phyloP scores from a whole-genome alignment of 2,329 filamentous ascomycete genomes.

The Hysterium pulicare region DNA sequence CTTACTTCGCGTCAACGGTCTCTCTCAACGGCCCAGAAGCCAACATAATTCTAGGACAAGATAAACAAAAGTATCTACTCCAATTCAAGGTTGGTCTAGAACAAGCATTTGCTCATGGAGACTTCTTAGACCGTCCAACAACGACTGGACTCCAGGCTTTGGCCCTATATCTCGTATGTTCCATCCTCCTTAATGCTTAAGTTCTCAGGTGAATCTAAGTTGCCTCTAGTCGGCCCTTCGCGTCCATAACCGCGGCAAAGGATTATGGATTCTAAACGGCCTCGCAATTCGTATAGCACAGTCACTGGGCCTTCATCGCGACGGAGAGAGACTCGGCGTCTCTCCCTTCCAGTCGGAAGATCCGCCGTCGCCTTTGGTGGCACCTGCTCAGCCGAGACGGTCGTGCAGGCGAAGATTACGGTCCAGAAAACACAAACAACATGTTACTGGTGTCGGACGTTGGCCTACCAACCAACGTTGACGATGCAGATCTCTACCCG shows the following conservation, averaged over 20 bases:
- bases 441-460: background rate
- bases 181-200: background rate
- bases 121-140: background rate
- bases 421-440: slow-evolving; percentile 18
- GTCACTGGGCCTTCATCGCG: slow-evolving; percentile 54
- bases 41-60: background rate
- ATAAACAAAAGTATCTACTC: background rate
- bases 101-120: background rate
- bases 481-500: slow-evolving; percentile 44
- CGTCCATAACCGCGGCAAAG: slow-evolving; percentile 9
- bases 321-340: slow-evolving; percentile 28
- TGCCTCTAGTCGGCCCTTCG: slow-evolving; percentile 36
- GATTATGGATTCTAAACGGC: slow-evolving; percentile 8
- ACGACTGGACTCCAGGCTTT: background rate
- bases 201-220: background rate
- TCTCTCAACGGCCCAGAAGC: background rate
- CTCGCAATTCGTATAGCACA: slow-evolving; percentile 51
- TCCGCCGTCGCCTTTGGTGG: slow-evolving; percentile 39
- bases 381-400: background rate
- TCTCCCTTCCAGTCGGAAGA: slow-evolving; percentile 28
- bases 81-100: background rate
- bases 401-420: background rate
- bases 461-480: slow-evolving; percentile 45
- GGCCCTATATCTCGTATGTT: background rate
- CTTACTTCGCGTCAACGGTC: background rate